phyloP scores from a whole-genome alignment of 2,329 filamentous ascomycete genomes.

The Myriosclerotinia curreyana region DNA sequence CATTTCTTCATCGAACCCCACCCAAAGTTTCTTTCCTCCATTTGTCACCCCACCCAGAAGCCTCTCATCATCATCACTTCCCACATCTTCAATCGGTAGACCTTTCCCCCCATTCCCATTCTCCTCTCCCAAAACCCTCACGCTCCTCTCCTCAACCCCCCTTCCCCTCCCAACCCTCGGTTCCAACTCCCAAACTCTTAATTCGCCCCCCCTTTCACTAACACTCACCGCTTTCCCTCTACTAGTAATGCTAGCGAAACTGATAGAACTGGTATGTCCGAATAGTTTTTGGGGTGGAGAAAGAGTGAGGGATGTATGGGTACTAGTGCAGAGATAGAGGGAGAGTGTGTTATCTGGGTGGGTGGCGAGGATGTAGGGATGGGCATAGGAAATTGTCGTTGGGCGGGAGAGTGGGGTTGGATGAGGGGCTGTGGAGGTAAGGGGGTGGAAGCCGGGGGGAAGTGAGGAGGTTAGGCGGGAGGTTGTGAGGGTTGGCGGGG shows the following conservation, averaged over 20 bases:
- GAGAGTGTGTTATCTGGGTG: conserved; percentile 71
- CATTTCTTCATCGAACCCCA: conserved; percentile 71
- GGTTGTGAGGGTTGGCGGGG: not conserved
- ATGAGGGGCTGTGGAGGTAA: not conserved
- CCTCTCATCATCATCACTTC: conserved; percentile 9
- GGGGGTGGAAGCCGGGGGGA: not conserved
- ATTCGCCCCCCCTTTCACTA: conserved; percentile 28
- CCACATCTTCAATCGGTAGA: not conserved
- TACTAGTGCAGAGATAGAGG: conserved; percentile 65
- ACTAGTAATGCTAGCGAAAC: conserved; percentile 63
- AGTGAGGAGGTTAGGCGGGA: conserved; percentile 15
- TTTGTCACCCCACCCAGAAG: not conserved
- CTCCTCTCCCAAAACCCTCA: conserved; percentile 20
- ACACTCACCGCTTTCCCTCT: conserved; percentile 65
- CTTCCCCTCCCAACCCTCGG: conserved; percentile 36
- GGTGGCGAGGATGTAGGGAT: conserved; percentile 67
- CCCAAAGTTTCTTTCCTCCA: conserved; percentile 47
- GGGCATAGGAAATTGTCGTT: conserved; percentile 46
- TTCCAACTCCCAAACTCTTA: conserved; percentile 20
- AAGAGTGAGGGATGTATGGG: conserved; percentile 52
- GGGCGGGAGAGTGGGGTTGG: conserved; percentile 23
- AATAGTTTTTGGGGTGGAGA: conserved; percentile 61
- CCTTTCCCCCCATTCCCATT: conserved; percentile 50
- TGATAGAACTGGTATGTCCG: conserved; percentile 70
- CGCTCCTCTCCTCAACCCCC: conserved; percentile 34